Evolutionary conservation across 495 filamentous ascomycete genomes (phyloP).

Genomic region (Cercophora scortea): DNA sequence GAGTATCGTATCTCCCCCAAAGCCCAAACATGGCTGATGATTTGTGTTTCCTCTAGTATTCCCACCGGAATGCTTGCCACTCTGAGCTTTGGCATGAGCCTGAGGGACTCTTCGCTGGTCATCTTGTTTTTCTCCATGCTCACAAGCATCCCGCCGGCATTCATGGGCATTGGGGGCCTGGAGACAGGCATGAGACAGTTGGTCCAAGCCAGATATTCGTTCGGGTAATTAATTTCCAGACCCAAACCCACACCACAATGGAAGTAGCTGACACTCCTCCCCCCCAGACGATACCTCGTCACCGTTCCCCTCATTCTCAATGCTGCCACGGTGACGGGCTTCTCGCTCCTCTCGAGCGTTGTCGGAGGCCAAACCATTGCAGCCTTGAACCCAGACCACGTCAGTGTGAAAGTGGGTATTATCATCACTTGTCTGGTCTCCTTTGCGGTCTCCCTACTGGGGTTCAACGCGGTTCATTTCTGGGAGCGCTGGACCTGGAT

Average conservation of each 20-base stretch:
- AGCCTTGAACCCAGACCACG: slow-evolving; percentile 34
- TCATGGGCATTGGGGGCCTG: slow-evolving; percentile 44
- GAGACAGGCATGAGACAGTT: slow-evolving; percentile 49
- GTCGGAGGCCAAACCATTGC: slow-evolving; percentile 37
- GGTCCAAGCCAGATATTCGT: slow-evolving; percentile 47
- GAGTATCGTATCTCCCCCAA: slow-evolving; percentile 3
- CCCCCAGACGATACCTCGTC: slow-evolving; percentile 24
- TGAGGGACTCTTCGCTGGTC: slow-evolving; percentile 47
- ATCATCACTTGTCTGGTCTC: slow-evolving; percentile 42
- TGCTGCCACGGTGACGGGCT: slow-evolving; percentile 35
- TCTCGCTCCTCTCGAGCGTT: slow-evolving; percentile 32
- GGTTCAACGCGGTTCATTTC: slow-evolving; percentile 44
- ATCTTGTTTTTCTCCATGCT: slow-evolving; percentile 51
- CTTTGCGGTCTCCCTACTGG: slow-evolving; percentile 40
- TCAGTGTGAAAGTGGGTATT: slow-evolving; percentile 42
- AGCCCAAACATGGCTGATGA: too few relatives aligned
- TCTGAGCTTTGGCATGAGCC: slow-evolving; percentile 39
- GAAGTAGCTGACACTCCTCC: not conserved
- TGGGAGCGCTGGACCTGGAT: slow-evolving; percentile 52
- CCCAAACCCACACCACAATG: not conserved
- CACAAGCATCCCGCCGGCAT: slow-evolving; percentile 42
- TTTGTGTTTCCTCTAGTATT: slow-evolving; percentile 22
- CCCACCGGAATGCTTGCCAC: slow-evolving; percentile 48
- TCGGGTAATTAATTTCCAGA: slow-evolving; percentile 32
- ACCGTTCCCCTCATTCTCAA: slow-evolving; percentile 33